These are phyloP conservation scores for Leucocoprinus sp. DNA, from an alignment of 768 basidiomycete genomes.

Conservation along the genomic window DNA sequence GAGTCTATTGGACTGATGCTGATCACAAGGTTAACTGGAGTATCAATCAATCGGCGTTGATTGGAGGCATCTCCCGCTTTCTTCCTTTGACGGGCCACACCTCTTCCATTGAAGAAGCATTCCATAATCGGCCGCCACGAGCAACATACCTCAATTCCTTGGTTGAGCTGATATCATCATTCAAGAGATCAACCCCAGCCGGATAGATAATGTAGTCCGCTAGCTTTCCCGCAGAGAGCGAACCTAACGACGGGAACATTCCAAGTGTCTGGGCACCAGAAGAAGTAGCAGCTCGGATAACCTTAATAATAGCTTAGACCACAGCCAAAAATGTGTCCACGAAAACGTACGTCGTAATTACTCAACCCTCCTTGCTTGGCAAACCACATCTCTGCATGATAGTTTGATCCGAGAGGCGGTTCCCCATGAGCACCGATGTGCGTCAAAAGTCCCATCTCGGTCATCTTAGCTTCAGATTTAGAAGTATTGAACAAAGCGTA, in stretches of 20 bases:
- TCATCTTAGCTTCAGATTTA: conserved; percentile 59
- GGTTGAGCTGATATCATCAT: conserved; percentile 37
- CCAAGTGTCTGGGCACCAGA: conserved; percentile 60
- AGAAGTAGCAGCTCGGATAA: conserved; percentile 60
- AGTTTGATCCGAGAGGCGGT: conserved; percentile 64
- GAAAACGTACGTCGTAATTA: conserved; percentile 52
- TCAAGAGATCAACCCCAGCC: conserved; percentile 47
- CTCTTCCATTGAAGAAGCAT: conserved; percentile 58
- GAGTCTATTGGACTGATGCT: too few relatives aligned
- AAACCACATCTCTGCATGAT: conserved; percentile 69
- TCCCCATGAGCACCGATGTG: conserved; percentile 75
- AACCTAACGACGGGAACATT: conserved; percentile 52
- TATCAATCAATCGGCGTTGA: conserved; percentile 43
- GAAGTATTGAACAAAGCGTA: conserved; percentile 65
- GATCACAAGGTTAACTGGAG: too few relatives aligned
- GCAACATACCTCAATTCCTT: conserved; percentile 47
- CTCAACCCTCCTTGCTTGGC: conserved; percentile 53
- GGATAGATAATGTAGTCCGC: conserved; percentile 68
- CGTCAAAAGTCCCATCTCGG: conserved; percentile 48
- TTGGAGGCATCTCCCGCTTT: conserved; percentile 44
- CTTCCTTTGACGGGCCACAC: conserved; percentile 63
- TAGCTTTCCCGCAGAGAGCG: conserved; percentile 55
- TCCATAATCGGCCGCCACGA: conserved; percentile 65
- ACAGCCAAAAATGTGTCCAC: background rate
- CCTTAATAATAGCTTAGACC: conserved; percentile 25